Evolutionary conservation across 2,329 filamentous ascomycete species (phyloP).

Genomic region (Davidsoniella eucalypti): DNA sequence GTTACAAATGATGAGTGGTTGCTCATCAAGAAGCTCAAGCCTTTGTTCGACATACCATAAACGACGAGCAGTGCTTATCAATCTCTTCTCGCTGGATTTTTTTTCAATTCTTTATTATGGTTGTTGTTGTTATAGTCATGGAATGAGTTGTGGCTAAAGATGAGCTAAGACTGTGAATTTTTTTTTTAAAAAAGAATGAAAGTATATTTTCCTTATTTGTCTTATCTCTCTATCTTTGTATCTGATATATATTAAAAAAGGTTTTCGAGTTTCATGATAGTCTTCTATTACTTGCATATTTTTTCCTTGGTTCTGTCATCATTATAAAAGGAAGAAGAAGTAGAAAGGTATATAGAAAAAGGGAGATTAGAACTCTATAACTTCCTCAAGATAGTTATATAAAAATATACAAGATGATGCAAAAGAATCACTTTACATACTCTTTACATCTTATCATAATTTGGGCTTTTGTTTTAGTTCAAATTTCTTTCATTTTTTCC

Average conservation of each 20-base stretch:
- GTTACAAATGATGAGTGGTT: constrained; percentile 88
- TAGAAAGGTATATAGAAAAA: too few relatives aligned
- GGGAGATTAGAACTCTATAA: too few relatives aligned
- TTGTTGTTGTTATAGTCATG: not conserved
- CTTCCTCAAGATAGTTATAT: too few relatives aligned
- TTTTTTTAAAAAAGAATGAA: too few relatives aligned
- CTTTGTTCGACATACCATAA: constrained; percentile 74
- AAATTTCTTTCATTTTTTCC: constrained; percentile 4
- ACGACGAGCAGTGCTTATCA: not conserved
- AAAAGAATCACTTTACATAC: not conserved
- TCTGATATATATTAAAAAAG: not conserved
- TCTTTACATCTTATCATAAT: not conserved
- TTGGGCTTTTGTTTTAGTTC: not conserved
- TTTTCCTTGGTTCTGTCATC: too few relatives aligned
- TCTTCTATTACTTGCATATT: not conserved
- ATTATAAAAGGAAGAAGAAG: too few relatives aligned
- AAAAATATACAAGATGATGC: too few relatives aligned
- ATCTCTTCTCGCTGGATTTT: not conserved
- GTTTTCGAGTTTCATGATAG: not conserved
- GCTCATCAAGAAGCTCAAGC: constrained; percentile 89
- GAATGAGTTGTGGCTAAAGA: too few relatives aligned
- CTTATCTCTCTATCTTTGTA: too few relatives aligned
- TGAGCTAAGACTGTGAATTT: too few relatives aligned
- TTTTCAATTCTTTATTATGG: not conserved
- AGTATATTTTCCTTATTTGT: too few relatives aligned